phyloP scores from a whole-genome alignment of 495 filamentous ascomycete genomes.

The Aspergillus wentii region DNA sequence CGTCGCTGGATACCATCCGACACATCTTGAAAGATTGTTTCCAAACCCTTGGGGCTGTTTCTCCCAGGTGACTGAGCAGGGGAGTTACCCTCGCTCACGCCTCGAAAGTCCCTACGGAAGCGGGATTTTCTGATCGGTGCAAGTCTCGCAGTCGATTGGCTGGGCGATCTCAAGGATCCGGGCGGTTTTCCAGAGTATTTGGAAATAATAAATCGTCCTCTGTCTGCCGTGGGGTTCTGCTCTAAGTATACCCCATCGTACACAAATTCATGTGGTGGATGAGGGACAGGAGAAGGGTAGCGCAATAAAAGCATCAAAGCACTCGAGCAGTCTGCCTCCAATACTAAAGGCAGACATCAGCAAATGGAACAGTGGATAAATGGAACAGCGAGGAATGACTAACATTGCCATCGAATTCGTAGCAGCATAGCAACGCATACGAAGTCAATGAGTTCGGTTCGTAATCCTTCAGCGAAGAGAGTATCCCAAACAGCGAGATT shows the following conservation, averaged over 20 bases:
- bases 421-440: slow-evolving; percentile 93
- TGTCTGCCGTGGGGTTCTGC: slow-evolving; percentile 65
- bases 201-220: slow-evolving; percentile 68
- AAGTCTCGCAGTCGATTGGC: slow-evolving; percentile 23
- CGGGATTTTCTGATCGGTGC: slow-evolving; percentile 21
- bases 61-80: slow-evolving; percentile 48
- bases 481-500: slow-evolving; percentile 83
- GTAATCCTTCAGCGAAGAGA: slow-evolving; percentile 82
- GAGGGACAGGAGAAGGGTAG: slow-evolving; percentile 61
- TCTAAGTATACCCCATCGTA: slow-evolving; percentile 84
- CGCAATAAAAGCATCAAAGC: slow-evolving; percentile 77
- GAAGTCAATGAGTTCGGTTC: slow-evolving; percentile 76
- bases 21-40: slow-evolving; percentile 78
- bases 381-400: slow-evolving; percentile 24
- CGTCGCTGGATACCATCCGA: slow-evolving; percentile 77
- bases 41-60: slow-evolving; percentile 60
- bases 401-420: slow-evolving; percentile 85
- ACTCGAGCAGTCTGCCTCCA: slow-evolving; percentile 79
- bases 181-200: slow-evolving; percentile 77
- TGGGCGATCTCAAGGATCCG: slow-evolving; percentile 24
- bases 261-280: slow-evolving; percentile 71
- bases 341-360: slow-evolving; percentile 49
- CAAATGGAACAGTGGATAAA: neutral
- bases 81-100: slow-evolving; percentile 24
- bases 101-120: slow-evolving; percentile 29